Conservation (phyloP, 257 asterid species). For the Pogostemon cablin region DNA sequence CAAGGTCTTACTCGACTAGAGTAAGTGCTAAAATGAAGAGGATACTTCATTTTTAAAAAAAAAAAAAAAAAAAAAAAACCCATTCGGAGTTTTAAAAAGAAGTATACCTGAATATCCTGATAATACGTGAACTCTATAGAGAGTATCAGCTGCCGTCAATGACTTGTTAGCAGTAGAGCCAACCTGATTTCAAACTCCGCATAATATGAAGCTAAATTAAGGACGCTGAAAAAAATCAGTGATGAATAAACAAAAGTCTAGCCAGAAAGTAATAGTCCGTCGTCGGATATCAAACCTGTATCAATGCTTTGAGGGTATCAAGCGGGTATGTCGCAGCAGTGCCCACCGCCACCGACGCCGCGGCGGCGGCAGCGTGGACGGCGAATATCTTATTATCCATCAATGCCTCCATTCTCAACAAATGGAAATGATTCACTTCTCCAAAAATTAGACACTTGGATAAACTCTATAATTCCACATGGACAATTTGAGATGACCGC, state of each 20-base stretch:
- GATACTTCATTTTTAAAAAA: slow-evolving; percentile 7
- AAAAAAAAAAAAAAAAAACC: background rate
- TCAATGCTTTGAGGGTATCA: slow-evolving; percentile 78
- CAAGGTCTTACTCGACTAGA: background rate
- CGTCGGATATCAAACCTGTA: slow-evolving; percentile 56
- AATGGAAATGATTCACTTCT: background rate
- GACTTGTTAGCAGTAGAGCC: slow-evolving; percentile 59
- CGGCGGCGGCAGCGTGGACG: slow-evolving; percentile 68
- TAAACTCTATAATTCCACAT: background rate
- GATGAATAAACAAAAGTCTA: slow-evolving; percentile 11
- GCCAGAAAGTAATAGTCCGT: slow-evolving; percentile 25
- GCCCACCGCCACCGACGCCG: slow-evolving; percentile 65
- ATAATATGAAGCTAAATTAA: background rate
- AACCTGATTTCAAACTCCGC: slow-evolving; percentile 50
- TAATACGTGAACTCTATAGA: slow-evolving; percentile 52
- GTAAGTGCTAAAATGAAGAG: slow-evolving; percentile 2
- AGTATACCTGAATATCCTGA: slow-evolving; percentile 73
- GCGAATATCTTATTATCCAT: slow-evolving; percentile 58
- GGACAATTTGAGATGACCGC: background rate
- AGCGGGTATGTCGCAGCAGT: slow-evolving; percentile 72
- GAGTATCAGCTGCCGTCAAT: slow-evolving; percentile 52
- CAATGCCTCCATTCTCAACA: slow-evolving; percentile 66
- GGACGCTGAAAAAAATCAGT: background rate
- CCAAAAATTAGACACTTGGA: background rate
- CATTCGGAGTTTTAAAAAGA: slow-evolving; percentile 5